phyloP scores from a whole-genome alignment of 257 asterid species.

The Salvia miltiorrhiza region DNA sequence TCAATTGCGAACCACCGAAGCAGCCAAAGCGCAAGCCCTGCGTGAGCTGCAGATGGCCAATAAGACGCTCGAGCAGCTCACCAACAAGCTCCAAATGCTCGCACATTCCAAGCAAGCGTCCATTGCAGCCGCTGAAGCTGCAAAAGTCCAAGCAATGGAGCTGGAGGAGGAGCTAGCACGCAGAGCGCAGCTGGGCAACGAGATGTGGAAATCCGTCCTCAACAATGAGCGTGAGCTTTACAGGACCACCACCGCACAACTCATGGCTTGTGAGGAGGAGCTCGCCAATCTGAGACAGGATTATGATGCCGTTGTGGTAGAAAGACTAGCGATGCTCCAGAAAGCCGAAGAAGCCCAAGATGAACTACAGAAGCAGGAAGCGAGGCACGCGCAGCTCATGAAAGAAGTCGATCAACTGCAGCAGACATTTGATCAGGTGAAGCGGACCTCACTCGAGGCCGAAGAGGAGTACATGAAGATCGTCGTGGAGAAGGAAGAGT shows the following conservation, averaged over 20 bases:
- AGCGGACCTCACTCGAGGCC: slow-evolving; percentile 41
- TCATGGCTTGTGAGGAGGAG: slow-evolving; percentile 48
- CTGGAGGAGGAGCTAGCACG: slow-evolving; percentile 44
- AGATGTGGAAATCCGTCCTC: slow-evolving; percentile 52
- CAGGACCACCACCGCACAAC: slow-evolving; percentile 53
- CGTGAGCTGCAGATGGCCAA: slow-evolving; percentile 64
- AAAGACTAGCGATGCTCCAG: slow-evolving; percentile 44
- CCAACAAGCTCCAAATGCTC: slow-evolving; percentile 56
- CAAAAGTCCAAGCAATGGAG: slow-evolving; percentile 42
- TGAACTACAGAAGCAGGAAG: slow-evolving; percentile 28
- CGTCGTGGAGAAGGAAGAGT: slow-evolving; percentile 45
- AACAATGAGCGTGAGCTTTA: slow-evolving; percentile 54
- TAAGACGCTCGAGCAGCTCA: slow-evolving; percentile 55
- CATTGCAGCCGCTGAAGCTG: slow-evolving; percentile 44
- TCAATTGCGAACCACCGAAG: slow-evolving; percentile 46
- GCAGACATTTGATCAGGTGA: slow-evolving; percentile 39
- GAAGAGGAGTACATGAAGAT: slow-evolving; percentile 45
- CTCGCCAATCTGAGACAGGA: slow-evolving; percentile 54
- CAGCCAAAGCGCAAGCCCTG: slow-evolving; percentile 52
- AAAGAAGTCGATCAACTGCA: slow-evolving; percentile 45
- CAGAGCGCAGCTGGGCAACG: slow-evolving; percentile 35
- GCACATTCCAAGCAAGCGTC: slow-evolving; percentile 65
- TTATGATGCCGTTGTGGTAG: slow-evolving; percentile 44
- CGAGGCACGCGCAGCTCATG: slow-evolving; percentile 40
- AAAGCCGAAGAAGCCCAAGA: slow-evolving; percentile 62